Conservation (phyloP, 2,329 filamentous ascomycete species). For the Metarhizium sp. region DNA sequence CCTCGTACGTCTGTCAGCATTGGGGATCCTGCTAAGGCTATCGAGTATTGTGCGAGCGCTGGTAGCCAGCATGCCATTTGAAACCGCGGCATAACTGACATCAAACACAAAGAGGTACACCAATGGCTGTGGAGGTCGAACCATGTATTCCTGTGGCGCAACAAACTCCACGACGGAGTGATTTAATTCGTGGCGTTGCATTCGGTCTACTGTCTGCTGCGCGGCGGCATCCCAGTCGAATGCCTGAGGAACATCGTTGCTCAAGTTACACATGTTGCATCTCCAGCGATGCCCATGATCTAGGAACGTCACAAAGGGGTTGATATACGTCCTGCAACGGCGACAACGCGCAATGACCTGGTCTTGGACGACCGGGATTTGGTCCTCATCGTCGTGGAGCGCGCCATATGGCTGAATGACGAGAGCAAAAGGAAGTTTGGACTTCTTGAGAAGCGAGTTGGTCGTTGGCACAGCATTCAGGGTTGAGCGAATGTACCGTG, state of each 20-base stretch:
- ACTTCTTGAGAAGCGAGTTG: constrained; percentile 90
- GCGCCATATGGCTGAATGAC: constrained; percentile 93
- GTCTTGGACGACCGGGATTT: constrained; percentile 85
- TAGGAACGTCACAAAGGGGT: constrained; percentile 91
- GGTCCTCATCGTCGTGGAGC: constrained; percentile 86
- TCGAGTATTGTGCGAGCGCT: constrained; percentile 89
- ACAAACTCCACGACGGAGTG: constrained; percentile 96
- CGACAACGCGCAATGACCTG: constrained; percentile 96
- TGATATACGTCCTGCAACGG: constrained; percentile 94
- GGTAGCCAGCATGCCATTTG: constrained; percentile 84
- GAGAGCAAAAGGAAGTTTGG: constrained; percentile 87
- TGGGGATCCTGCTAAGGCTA: constrained; percentile 94
- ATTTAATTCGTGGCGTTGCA: constrained; percentile 88
- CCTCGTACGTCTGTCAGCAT: constrained; percentile 84
- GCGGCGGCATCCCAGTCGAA: constrained; percentile 96
- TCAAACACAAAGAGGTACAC: constrained; percentile 95
- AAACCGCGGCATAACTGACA: constrained; percentile 83
- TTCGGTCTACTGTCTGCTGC: constrained; percentile 85
- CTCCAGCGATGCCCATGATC: constrained; percentile 97
- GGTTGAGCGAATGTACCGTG: constrained; percentile 92
- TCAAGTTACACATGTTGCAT: constrained; percentile 99
- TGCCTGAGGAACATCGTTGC: constrained; percentile 96
- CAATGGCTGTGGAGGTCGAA: constrained; percentile 86
- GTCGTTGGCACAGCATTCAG: constrained; percentile 90
- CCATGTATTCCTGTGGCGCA: constrained; percentile 98